phyloP scores from a whole-genome alignment of 1,284 basidiomycete genomes.

The Somion occarium region DNA sequence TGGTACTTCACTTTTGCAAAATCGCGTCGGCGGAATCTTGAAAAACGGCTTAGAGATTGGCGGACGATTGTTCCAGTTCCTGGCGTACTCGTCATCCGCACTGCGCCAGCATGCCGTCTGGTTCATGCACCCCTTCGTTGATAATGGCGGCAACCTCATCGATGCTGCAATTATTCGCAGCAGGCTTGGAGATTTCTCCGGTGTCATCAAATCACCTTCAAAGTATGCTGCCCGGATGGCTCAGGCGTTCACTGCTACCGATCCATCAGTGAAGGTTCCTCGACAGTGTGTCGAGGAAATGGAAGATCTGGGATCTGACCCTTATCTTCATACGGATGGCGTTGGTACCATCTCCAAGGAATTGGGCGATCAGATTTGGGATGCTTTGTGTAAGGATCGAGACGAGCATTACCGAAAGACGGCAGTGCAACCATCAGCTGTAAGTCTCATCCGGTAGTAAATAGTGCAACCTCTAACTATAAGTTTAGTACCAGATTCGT shows the following conservation, averaged over 20 bases:
- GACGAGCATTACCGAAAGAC: slow-evolving; percentile 27
- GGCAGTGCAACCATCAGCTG: slow-evolving; percentile 51
- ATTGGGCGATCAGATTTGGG: slow-evolving; percentile 56
- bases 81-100: slow-evolving; percentile 72
- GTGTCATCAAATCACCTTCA: slow-evolving; percentile 57
- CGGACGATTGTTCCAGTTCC: slow-evolving; percentile 64
- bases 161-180: slow-evolving; percentile 53
- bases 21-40: slow-evolving; percentile 60
- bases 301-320: slow-evolving; percentile 42
- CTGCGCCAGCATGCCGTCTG: slow-evolving; percentile 73
- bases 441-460: slow-evolving; percentile 28
- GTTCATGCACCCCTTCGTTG: slow-evolving; percentile 62
- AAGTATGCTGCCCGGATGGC: slow-evolving; percentile 78
- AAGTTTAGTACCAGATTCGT: slow-evolving; percentile 65
- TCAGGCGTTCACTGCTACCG: slow-evolving; percentile 79
- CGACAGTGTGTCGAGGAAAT: slow-evolving; percentile 57
- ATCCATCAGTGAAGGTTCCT: slow-evolving; percentile 57
- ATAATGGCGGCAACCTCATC: slow-evolving; percentile 38
- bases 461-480: not conserved
- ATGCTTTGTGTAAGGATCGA: slow-evolving; percentile 41
- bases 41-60: slow-evolving; percentile 65
- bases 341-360: slow-evolving; percentile 67
- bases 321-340: slow-evolving; percentile 66
- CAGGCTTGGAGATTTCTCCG: slow-evolving; percentile 55
- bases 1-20: slow-evolving; percentile 47